Evolutionary conservation across 1,284 basidiomycete species (phyloP).

Genomic region (Grifola frondosa): DNA sequence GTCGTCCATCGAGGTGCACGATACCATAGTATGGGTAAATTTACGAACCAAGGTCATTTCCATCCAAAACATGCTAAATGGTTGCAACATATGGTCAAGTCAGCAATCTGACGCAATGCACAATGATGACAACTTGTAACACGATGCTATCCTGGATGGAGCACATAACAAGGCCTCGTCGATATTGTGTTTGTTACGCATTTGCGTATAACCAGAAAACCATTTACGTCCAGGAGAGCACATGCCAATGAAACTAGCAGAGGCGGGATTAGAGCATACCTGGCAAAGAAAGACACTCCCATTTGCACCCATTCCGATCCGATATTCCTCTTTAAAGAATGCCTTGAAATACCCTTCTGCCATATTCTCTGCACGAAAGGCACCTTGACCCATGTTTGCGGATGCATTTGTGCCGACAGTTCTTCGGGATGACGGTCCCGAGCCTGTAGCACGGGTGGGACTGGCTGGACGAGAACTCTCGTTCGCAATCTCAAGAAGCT

Average conservation of each 20-base stretch:
- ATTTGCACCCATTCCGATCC: slow-evolving; percentile 90
- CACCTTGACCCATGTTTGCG: slow-evolving; percentile 9
- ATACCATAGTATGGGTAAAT: neutral
- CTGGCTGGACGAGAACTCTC: slow-evolving; percentile 62
- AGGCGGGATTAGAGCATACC: slow-evolving; percentile 39
- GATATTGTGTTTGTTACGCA: too few relatives aligned
- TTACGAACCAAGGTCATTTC: slow-evolving; percentile 65
- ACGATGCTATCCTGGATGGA: too few relatives aligned
- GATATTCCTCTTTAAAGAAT: slow-evolving; percentile 86
- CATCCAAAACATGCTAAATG: slow-evolving; percentile 74
- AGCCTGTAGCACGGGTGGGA: slow-evolving; percentile 30
- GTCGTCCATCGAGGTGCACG: slow-evolving; percentile 7
- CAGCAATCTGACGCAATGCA: too few relatives aligned
- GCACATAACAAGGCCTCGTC: too few relatives aligned
- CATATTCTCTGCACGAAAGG: slow-evolving; percentile 67
- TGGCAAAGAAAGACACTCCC: slow-evolving; percentile 87
- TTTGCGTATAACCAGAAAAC: too few relatives aligned
- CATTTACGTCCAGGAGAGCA: neutral
- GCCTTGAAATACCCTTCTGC: slow-evolving; percentile 82
- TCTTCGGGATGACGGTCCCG: neutral
- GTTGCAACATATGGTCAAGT: too few relatives aligned
- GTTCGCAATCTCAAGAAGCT: slow-evolving; percentile 67
- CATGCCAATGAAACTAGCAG: neutral
- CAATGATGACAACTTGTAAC: too few relatives aligned
- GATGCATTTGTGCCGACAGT: neutral